phyloP scores from a whole-genome alignment of 2,329 filamentous ascomycete species.

The Aspergillus transmontanensis region DNA sequence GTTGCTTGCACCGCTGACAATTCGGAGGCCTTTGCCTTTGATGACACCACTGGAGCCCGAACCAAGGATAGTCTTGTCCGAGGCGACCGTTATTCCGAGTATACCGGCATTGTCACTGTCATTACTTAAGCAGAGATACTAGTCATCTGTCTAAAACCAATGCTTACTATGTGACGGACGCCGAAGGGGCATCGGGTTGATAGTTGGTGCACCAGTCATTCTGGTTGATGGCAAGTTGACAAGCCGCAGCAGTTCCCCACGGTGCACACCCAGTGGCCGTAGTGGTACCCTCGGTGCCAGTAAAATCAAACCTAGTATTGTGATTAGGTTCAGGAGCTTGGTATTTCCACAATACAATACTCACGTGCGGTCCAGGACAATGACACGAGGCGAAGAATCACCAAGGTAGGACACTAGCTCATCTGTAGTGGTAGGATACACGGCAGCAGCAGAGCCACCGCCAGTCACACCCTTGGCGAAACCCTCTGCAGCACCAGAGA shows the following conservation, averaged over 20 bases:
- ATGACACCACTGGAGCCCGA: conserved; percentile 57
- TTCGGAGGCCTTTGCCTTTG: conserved; percentile 59
- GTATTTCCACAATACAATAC: not conserved
- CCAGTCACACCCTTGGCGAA: conserved; percentile 61
- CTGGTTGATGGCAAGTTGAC: conserved; percentile 64
- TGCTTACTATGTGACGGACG: conserved; percentile 38
- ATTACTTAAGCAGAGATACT: not conserved
- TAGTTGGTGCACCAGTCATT: conserved; percentile 63
- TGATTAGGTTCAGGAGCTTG: not conserved
- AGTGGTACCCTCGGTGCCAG: conserved; percentile 36
- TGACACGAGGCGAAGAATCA: conserved; percentile 57
- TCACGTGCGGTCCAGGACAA: conserved; percentile 45
- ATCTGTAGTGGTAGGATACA: conserved; percentile 56
- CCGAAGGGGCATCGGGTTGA: conserved; percentile 54
- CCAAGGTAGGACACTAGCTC: conserved; percentile 63
- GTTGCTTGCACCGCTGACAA: conserved; percentile 52
- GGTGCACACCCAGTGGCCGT: conserved; percentile 61
- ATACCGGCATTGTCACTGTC: conserved; percentile 53
- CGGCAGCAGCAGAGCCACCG: conserved; percentile 57
- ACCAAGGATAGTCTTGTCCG: conserved; percentile 62
- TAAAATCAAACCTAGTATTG: conserved; percentile 17
- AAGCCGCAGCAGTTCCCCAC: conserved; percentile 55
- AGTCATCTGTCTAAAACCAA: too few species aligned
- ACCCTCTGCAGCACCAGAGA: conserved; percentile 45
- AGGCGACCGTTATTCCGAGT: conserved; percentile 55